These are phyloP conservation scores for Diaporthe ampelina DNA, from an alignment of 2,329 filamentous ascomycete genomes.

Conservation along the genomic window DNA sequence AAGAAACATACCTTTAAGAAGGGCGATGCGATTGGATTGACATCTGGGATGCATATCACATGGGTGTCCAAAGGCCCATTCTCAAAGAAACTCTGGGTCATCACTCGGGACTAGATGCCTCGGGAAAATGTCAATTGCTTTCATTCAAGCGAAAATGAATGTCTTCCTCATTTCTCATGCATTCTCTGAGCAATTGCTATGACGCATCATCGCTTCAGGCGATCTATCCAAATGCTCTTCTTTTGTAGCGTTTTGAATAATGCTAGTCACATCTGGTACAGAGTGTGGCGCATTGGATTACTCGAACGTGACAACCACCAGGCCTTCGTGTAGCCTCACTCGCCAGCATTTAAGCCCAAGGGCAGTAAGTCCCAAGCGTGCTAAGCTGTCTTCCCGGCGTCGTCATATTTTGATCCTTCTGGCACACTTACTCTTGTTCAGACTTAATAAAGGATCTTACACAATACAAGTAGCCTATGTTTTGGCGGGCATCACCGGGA, in stretches of 20 bases:
- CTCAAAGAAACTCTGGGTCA: slow-evolving; percentile 34
- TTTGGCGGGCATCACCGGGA: no score
- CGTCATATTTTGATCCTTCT: not conserved
- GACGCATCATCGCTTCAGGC: not conserved
- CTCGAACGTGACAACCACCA: not conserved
- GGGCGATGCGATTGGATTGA: slow-evolving; percentile 33
- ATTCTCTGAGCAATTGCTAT: not conserved
- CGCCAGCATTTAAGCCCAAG: fast-evolving
- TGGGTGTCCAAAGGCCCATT: slow-evolving; percentile 32
- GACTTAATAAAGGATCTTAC: no score
- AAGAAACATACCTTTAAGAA: slow-evolving; percentile 23
- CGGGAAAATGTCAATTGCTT: not conserved
- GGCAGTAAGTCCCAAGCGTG: no score
- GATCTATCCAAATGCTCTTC: no score
- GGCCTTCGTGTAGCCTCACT: not conserved
- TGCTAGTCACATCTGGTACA: no score
- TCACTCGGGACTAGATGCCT: not conserved
- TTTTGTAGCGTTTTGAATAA: no score
- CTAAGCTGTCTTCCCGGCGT: not conserved
- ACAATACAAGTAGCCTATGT: no score
- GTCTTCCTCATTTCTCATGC: not conserved
- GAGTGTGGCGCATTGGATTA: not conserved
- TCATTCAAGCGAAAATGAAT: not conserved
- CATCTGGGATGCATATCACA: slow-evolving; percentile 35
- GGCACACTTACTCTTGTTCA: no score